A percentile compares a stretch with the other conserved stretches of the same genome.
These are phyloP conservation scores for Boletus fagicola DNA, from an alignment of 768 basidiomycete genomes.

Conservation along the genomic window DNA sequence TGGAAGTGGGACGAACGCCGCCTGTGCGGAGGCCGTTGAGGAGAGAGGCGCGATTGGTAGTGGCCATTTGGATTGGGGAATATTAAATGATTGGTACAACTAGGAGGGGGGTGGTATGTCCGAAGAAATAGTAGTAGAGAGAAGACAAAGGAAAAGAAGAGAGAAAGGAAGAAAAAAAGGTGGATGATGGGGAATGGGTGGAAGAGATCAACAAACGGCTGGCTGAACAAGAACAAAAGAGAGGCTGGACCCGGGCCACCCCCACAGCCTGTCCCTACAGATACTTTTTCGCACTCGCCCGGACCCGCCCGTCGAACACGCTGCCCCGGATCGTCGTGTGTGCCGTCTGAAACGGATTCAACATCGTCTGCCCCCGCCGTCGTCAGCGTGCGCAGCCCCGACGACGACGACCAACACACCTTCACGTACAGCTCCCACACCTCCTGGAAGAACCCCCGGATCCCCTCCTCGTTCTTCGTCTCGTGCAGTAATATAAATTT, in stretches of 20 bases:
- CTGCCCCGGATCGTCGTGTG: constrained; percentile 78
- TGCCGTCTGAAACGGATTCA: constrained; percentile 97
- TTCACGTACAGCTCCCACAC: constrained; percentile 98
- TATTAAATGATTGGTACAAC: constrained; percentile 28
- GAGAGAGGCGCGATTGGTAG: constrained; percentile 71
- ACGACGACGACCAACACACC: constrained; percentile 44
- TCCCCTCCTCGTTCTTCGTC: constrained; percentile 95
- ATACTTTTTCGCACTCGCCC: constrained; percentile 84
- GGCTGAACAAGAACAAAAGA: constrained; percentile 22
- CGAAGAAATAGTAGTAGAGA: constrained; percentile 8
- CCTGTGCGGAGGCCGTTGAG: constrained; percentile 88
- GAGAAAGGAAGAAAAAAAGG: constrained; percentile 9
- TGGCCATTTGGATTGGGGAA: constrained; percentile 36
- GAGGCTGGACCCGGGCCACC: constrained; percentile 16
- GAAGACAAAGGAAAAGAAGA: constrained; percentile 15
- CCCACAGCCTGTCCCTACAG: constrained; percentile 39
- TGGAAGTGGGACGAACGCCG: constrained; percentile 77
- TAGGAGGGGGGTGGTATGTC: constrained; percentile 1
- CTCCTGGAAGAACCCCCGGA: constrained; percentile 87
- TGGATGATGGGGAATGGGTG: neutral
- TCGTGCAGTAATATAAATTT: constrained; percentile 96
- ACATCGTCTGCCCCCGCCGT: constrained; percentile 56
- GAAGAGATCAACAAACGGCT: constrained; percentile 10
- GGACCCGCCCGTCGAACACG: constrained; percentile 80
- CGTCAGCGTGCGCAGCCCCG: neutral